These are phyloP conservation scores for Bondarzewia mesenterica DNA, from an alignment of 1,284 basidiomycete species.

Conservation along the genomic window DNA sequence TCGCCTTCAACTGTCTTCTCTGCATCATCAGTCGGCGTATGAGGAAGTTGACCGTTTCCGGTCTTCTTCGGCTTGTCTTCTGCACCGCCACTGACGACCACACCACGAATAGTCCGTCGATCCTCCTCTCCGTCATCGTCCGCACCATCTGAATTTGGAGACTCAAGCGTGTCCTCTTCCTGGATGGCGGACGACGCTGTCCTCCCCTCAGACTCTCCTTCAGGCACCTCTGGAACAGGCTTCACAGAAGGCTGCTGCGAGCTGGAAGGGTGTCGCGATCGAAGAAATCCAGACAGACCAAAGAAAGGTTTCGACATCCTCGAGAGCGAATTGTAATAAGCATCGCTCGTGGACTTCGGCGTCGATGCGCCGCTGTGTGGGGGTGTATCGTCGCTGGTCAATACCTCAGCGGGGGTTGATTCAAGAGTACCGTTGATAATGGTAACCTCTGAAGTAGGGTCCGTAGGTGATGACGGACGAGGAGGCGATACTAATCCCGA, in stretches of 20 bases:
- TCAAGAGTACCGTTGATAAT: conserved; percentile 3
- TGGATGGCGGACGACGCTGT: background rate
- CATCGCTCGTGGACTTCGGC: conserved; percentile 23
- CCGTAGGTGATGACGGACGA: conserved; percentile 4
- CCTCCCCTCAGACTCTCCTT: conserved; percentile 1
- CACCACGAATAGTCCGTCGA: conserved; percentile 1
- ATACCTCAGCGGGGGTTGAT: conserved; percentile 2
- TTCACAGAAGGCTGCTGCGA: conserved; percentile 19
- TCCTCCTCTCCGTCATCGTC: conserved; percentile 4
- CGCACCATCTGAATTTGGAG: background rate
- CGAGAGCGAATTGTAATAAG: conserved; percentile 20
- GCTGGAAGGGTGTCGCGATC: conserved; percentile 46
- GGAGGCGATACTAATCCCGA: conserved; percentile 11
- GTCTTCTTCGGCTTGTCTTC: conserved; percentile 19
- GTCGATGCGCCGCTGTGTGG: conserved; percentile 46
- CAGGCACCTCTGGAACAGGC: conserved; percentile 15
- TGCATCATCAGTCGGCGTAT: background rate
- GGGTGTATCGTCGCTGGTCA: conserved; percentile 22
- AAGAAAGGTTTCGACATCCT: conserved; percentile 38
- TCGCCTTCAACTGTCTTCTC: background rate
- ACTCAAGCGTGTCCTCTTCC: background rate
- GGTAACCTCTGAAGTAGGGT: background rate
- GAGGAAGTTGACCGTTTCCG: background rate
- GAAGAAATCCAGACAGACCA: conserved; percentile 56
- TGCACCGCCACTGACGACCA: background rate